These are phyloP conservation scores for Medicago ruthenica DNA, from an alignment of 306 rosid genomes.

Conservation along the genomic window DNA sequence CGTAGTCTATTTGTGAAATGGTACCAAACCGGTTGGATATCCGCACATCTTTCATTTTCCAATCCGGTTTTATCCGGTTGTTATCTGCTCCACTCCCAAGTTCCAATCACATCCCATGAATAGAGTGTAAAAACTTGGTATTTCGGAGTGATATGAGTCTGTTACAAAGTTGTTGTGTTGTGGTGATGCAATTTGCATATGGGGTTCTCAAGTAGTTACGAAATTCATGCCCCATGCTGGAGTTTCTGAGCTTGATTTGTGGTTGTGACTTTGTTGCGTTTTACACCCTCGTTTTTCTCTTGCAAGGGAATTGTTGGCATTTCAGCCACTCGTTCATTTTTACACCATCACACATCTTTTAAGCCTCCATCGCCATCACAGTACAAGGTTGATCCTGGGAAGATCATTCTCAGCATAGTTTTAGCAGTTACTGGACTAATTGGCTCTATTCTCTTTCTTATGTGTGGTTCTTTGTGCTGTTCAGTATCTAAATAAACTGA, in stretches of 20 bases:
- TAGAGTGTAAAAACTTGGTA: constrained; percentile 28
- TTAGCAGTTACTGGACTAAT: constrained; percentile 70
- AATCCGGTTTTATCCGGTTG: too few species aligned
- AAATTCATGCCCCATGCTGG: too few species aligned
- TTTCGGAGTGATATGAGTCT: constrained; percentile 23
- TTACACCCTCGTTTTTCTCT: constrained; percentile 36
- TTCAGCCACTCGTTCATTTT: constrained; percentile 44
- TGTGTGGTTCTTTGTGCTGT: constrained; percentile 71
- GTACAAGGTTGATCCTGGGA: constrained; percentile 52
- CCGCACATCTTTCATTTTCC: too few species aligned
- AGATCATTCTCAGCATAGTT: constrained; percentile 66
- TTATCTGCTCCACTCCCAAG: too few species aligned
- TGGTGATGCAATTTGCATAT: constrained; percentile 25
- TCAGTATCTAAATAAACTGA: constrained; percentile 64
- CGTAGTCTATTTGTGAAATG: background rate
- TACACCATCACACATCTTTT: constrained; percentile 47
- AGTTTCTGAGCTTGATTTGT: constrained; percentile 9
- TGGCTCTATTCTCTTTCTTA: constrained; percentile 66
- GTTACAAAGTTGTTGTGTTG: constrained; percentile 37
- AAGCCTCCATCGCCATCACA: constrained; percentile 42
- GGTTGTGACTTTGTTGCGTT: constrained; percentile 45
- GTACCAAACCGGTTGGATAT: too few species aligned
- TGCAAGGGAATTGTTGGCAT: constrained; percentile 34
- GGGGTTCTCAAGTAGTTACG: background rate
- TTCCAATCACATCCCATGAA: too few species aligned